A percentile compares a stretch with the other conserved stretches of the same genome.
Evolutionary conservation across 768 basidiomycete genomes (phyloP).

Genomic region (Pisolithus orientalis): DNA sequence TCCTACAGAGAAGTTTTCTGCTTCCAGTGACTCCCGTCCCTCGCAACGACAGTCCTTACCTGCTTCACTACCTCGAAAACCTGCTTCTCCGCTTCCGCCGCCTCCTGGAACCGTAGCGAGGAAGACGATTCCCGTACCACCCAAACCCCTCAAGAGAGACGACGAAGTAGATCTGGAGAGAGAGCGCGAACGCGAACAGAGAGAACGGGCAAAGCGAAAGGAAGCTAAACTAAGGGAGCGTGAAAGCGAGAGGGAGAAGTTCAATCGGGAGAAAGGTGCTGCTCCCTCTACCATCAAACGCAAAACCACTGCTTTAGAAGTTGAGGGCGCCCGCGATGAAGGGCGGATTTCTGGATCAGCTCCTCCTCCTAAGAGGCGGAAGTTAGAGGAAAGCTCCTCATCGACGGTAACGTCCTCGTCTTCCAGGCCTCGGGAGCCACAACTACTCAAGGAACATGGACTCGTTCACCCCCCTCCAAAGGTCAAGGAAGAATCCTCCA

Average conservation of each 20-base stretch:
- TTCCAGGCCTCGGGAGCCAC: slow-evolving; percentile 19
- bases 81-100: slow-evolving; percentile 23
- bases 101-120: slow-evolving; percentile 21
- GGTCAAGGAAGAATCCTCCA: slow-evolving; percentile 33
- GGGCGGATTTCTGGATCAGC: slow-evolving; percentile 6
- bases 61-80: slow-evolving; percentile 29
- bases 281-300: slow-evolving; percentile 30
- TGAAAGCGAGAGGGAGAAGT: slow-evolving; percentile 14
- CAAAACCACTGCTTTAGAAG: slow-evolving; percentile 29
- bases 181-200: slow-evolving; percentile 18
- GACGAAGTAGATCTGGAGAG: slow-evolving; percentile 24
- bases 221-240: slow-evolving; percentile 15
- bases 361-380: slow-evolving; percentile 36
- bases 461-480: slow-evolving; percentile 22
- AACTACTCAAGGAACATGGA: slow-evolving; percentile 34
- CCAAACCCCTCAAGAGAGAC: slow-evolving; percentile 15
- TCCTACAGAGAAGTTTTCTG: slow-evolving; percentile 16
- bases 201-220: slow-evolving; percentile 20
- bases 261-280: slow-evolving; percentile 16
- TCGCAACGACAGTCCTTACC: slow-evolving; percentile 21
- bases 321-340: slow-evolving; percentile 25
- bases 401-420: slow-evolving; percentile 8
- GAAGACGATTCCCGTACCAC: slow-evolving; percentile 22
- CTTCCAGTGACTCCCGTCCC: slow-evolving; percentile 23
- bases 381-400: slow-evolving; percentile 30